Base-by-base conservation (phyloP, 768 basidiomycete genomes). In the Leucosporidium scottii region DNA sequence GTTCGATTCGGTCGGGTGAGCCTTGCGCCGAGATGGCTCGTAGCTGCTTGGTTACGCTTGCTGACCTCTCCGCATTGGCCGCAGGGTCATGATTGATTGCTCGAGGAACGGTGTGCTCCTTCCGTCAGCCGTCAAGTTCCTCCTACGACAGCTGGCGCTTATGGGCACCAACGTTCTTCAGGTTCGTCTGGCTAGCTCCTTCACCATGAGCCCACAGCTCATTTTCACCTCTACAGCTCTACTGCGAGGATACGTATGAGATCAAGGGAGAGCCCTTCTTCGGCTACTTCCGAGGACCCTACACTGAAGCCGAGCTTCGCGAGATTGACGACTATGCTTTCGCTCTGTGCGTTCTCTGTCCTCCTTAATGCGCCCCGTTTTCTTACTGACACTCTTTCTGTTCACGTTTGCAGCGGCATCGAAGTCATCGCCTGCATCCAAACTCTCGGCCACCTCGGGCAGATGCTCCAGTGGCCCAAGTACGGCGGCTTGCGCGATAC, bases 391-490 rank as follows among this genome's bases (percentile, higher is more conserved):
- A n/a, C n/a, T n/a, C n/a, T 53, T 12, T 10, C 21, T 48, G 5
- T 44, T 44, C 28, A 8, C 12, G 23, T n/a, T 21, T 30, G 9
- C 60, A 72, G 71, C 6, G 74, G 74, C 2, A 71, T 74, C 61
- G 74, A 74, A 36, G 67, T 74, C 21, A 64, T 74, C 25, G 59
- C 74, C 0, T 72, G 71, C 61, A 73, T 74, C n/a, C 74, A 74
- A 39, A 74, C 74, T 1, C 69, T 74, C 31, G 74, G 74, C 7
- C 74, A 74, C 30, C 65, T 74, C 36, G 74, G 71, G 1, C 74
- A 74, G 47, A 74, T 74, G 71, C 74, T 74, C 9, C 74, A 74
- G 34, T 74, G 74, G 74, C 69, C 71, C 0, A 64, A 62, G n/a
- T 74, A 68, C 53, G 62, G 59, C 1, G 56, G 59, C n/a, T 39